Evolutionary conservation across 257 asterid species (phyloP), one percentile per base, ranked within the genome.

Genomic region (Solanum pinnatisectum): DNA sequence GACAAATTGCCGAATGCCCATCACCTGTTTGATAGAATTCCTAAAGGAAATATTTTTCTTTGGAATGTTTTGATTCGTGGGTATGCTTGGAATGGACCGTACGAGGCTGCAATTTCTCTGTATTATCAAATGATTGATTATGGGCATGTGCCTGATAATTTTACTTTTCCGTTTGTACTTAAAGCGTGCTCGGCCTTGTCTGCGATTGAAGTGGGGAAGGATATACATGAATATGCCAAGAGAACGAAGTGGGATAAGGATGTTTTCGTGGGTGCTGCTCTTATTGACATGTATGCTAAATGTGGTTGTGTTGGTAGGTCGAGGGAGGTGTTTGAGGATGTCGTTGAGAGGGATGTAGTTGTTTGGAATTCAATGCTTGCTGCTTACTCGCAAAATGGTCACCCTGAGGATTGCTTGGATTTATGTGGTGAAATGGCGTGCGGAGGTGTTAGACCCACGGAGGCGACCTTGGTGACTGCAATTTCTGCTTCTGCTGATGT

Each of bases 31-130:
- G 97, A 92, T 82, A 92, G 52, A 93, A 94, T 92, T 89, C 91
- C 95, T 73, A 92, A 89, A 20, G 85, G 92, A 70, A 91, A 93
- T 87, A 82, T 91, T n/a, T 92, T 93, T 71, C 93, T 94, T 63
- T 93, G 95, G 97, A 94, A 93, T 88, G 92, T 94, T 85, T 88
- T 94, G 77, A 92, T 93, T 87, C 95, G 95, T 10, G 96, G 92
- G 68, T 93, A 94, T 60, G 95, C 97, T 16, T 94, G 97, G 95
- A 91, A 90, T 85, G 97, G 94, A 16, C 97, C 95, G 3, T 86
- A 90, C 59, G 90, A 88, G 84, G 88, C 87, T 73, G 93, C 95
- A 18, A 87, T 94, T 85, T 83, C 91, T 22, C 85, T 94, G 39
- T 92, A 91, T 89, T 84, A 87, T 70, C 91, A 88, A 84, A 89